A percentile compares a stretch with the other conserved stretches of the same genome.
These are phyloP conservation scores for Conringia planisiliqua DNA, from an alignment of 345 rosid genomes.

Conservation along the genomic window DNA sequence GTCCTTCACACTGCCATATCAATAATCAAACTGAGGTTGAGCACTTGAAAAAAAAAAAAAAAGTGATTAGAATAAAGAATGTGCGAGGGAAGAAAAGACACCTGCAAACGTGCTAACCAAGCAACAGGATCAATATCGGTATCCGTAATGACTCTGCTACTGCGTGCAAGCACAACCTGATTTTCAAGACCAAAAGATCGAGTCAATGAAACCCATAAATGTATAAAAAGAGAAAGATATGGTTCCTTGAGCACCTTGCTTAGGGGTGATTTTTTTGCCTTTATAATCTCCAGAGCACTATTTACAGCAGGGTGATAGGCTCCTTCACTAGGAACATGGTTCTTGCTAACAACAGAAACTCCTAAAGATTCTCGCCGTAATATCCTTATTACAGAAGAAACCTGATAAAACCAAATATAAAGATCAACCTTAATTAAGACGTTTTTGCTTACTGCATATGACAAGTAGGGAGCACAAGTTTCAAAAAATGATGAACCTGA, in stretches of 20 bases:
- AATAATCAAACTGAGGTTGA: not conserved
- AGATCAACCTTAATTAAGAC: not conserved
- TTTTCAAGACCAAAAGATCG: slow-evolving; percentile 14
- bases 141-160: slow-evolving; percentile 65
- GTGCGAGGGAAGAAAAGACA: slow-evolving; percentile 8
- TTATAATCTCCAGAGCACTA: slow-evolving; percentile 63
- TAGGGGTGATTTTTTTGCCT: slow-evolving; percentile 47
- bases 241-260: slow-evolving; percentile 43
- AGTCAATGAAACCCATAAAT: not conserved
- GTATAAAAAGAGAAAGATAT: not conserved
- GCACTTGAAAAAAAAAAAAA: not conserved
- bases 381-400: slow-evolving; percentile 48
- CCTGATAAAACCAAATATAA: slow-evolving; percentile 28
- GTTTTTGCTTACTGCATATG: not conserved
- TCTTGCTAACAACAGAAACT: slow-evolving; percentile 54
- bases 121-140: slow-evolving; percentile 67
- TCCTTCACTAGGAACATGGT: slow-evolving; percentile 53
- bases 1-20: slow-evolving; percentile 63
- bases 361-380: slow-evolving; percentile 42
- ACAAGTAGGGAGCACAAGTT: not conserved
- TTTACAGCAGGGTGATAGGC: slow-evolving; percentile 61
- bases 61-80: not conserved
- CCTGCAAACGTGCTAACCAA: slow-evolving; percentile 87
- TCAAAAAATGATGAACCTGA: slow-evolving; percentile 36
- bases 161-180: slow-evolving; percentile 89